Evolutionary conservation across 768 basidiomycete genomes (phyloP).

Genomic region (Podaxis sp.): DNA sequence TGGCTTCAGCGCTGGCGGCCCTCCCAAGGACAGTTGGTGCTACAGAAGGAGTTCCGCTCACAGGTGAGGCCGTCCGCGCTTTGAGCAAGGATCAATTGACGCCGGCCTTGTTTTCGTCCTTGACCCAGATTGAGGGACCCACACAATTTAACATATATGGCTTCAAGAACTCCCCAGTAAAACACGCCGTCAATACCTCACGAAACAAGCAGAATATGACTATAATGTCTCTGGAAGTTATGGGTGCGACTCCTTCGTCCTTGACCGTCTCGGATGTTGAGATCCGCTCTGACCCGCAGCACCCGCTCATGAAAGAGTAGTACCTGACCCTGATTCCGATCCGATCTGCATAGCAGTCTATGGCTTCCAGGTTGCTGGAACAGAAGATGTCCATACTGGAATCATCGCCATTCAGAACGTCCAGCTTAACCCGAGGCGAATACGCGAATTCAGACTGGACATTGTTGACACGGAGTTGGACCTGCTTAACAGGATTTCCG

Average conservation of each 20-base stretch:
- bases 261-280: background rate
- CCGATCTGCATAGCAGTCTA: conserved; percentile 72
- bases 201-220: conserved; percentile 76
- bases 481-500: conserved; percentile 72
- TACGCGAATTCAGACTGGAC: conserved; percentile 47
- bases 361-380: conserved; percentile 56
- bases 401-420: conserved; percentile 50
- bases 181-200: conserved; percentile 15
- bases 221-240: conserved; percentile 78
- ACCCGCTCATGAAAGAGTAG: conserved; percentile 52
- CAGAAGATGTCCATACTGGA: conserved; percentile 38
- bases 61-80: conserved; percentile 40
- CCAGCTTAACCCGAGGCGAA: conserved; percentile 35
- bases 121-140: conserved; percentile 57
- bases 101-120: background rate
- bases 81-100: background rate
- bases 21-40: conserved; percentile 14
- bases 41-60: conserved; percentile 33
- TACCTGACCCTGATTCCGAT: conserved; percentile 68
- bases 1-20: conserved; percentile 25
- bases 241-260: conserved; percentile 50
- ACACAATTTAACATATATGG: conserved; percentile 77
- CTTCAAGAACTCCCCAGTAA: conserved; percentile 52
- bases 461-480: conserved; percentile 71
- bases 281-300: conserved; percentile 34